A percentile compares a stretch with the other conserved stretches of the same genome.
Conservation (phyloP, 2,329 filamentous ascomycete species). For the Xylariaceae sp. region DNA sequence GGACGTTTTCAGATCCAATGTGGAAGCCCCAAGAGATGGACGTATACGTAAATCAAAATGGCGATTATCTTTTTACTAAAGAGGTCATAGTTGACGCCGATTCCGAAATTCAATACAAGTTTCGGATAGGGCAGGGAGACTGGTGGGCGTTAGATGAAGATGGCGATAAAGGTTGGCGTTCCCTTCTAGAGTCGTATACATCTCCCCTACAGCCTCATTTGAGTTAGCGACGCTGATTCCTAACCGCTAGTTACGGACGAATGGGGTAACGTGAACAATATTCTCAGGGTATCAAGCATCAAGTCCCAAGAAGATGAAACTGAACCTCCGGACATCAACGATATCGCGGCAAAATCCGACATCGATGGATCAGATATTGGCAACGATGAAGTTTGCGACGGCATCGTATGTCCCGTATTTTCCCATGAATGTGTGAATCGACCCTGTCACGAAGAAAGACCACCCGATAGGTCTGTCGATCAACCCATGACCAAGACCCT, state of each 20-base stretch:
- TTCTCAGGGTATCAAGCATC: slow-evolving; percentile 40
- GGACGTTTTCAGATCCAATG: slow-evolving; percentile 66
- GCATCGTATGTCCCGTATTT: slow-evolving; percentile 23
- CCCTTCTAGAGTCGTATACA: neutral
- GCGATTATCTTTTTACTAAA: slow-evolving; percentile 62
- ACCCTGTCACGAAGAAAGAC: slow-evolving; percentile 10
- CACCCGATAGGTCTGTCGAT: neutral
- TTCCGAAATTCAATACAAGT: slow-evolving; percentile 73
- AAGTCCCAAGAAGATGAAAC: slow-evolving; percentile 17
- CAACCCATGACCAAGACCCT: neutral
- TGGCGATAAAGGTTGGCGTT: slow-evolving; percentile 56
- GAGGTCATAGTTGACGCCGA: slow-evolving; percentile 57
- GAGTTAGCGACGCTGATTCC: slow-evolving; percentile 9
- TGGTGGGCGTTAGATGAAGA: slow-evolving; percentile 72
- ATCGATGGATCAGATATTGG: slow-evolving; percentile 14
- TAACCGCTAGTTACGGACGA: slow-evolving; percentile 42
- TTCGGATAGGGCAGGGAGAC: slow-evolving; percentile 66
- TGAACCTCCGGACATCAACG: slow-evolving; percentile 32
- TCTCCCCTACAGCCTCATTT: neutral
- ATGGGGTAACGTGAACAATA: slow-evolving; percentile 53
- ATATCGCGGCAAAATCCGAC: slow-evolving; percentile 45
- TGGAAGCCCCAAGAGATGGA: slow-evolving; percentile 73
- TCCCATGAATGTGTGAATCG: slow-evolving; percentile 33
- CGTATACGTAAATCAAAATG: slow-evolving; percentile 50
- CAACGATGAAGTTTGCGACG: slow-evolving; percentile 11